Evolutionary conservation across 805 yeast species (phyloP), one percentile per base, ranked within the genome.

Genomic region (Yarrowia deformans): DNA sequence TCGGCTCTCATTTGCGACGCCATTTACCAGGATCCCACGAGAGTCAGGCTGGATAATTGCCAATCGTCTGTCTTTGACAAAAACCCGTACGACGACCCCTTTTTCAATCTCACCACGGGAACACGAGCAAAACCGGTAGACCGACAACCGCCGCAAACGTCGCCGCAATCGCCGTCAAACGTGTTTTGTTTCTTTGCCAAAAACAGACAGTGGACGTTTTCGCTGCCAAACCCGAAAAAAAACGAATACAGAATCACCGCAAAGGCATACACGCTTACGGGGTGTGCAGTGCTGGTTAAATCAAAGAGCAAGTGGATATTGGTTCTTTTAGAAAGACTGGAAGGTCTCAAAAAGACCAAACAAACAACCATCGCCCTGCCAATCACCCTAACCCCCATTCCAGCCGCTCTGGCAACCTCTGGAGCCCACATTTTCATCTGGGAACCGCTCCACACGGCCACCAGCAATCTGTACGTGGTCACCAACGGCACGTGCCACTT

Each of bases 161-260:
- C 48, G 12, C 63, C 46, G 0, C 63, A 54, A 14, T 56, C 63
- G 29, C 63, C 63, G 6, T 29, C 46, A 6, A 40, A 40, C 37
- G 48, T 40, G 12, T 56, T 40, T 18, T 29, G 39, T 12, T 56
- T 56, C 48, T 56, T 56, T 42, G 63, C 48, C 3, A 56, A 40
- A 7, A 42, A 42, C 37, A 19, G 37, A 3, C 46, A 56, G n/a
- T 56, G 63, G 63, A 56, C 48, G 4, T 56, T 56, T 16, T 19
- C 63, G 23, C 37, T 56, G 10, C 63, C 63, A 0, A 56, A 34
- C 8, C 63, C 63, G 19, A 56, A 56, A n/a, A 40, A 42, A 29
- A 56, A 56, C 63, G 63, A 56, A 6, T 56, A 56, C 48, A 23
- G 63, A 23, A 7, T 56, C 63, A 56, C 63, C 1, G 63, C 63